These are phyloP conservation scores for Fraxinus velutina DNA, from an alignment of 305 asterid genomes.

Conservation along the genomic window DNA sequence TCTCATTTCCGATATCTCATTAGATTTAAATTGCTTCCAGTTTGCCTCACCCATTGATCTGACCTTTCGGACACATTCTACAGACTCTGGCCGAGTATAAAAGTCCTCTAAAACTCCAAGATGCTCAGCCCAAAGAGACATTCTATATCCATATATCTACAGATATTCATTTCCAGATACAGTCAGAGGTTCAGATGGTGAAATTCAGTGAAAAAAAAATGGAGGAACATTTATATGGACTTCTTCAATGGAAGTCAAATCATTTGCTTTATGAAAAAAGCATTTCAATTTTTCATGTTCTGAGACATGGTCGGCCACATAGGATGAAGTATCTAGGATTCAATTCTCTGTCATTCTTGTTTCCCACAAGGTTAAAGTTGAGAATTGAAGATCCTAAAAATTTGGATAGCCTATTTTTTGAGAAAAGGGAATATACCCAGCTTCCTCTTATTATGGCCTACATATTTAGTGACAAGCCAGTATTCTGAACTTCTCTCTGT, in stretches of 20 bases:
- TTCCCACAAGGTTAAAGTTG: background rate
- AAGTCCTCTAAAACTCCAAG: slow-evolving; percentile 79
- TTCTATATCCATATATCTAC: slow-evolving; percentile 85
- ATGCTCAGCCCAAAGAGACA: slow-evolving; percentile 99
- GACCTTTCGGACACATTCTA: slow-evolving; percentile 77
- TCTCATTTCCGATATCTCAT: slow-evolving; percentile 71
- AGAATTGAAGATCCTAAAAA: background rate
- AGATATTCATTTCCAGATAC: slow-evolving; percentile 19
- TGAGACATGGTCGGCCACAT: background rate
- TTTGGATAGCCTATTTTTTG: background rate
- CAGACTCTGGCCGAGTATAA: slow-evolving; percentile 70
- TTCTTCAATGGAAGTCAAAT: background rate
- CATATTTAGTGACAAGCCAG: background rate
- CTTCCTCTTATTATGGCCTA: background rate
- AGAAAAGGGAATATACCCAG: background rate
- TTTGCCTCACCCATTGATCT: slow-evolving; percentile 74
- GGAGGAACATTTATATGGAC: background rate
- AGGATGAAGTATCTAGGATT: background rate
- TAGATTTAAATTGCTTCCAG: slow-evolving; percentile 72
- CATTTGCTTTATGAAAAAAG: background rate
- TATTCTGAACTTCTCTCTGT: background rate
- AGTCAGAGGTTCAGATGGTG: background rate
- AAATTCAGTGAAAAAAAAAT: background rate
- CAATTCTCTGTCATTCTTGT: background rate
- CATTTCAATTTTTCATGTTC: background rate